phyloP scores from a whole-genome alignment of 2,329 filamentous ascomycete species.

The Aureobasidium subglaciale region DNA sequence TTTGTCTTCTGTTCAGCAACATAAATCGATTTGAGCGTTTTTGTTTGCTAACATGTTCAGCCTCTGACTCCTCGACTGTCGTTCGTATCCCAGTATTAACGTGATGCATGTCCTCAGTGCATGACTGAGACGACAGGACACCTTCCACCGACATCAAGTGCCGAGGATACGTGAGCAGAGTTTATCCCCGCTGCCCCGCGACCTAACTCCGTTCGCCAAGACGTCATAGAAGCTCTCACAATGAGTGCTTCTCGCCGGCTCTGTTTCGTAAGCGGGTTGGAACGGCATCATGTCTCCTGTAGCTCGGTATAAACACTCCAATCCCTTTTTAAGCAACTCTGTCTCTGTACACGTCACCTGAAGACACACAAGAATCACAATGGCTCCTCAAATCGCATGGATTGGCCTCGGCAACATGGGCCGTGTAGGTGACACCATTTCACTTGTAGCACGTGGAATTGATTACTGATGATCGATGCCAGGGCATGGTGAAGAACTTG shows the following conservation, averaged over 20 bases:
- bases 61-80: too few species aligned
- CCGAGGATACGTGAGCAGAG: background rate
- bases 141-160: background rate
- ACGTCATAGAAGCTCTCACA: slow-evolving; percentile 13
- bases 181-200: background rate
- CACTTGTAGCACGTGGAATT: background rate
- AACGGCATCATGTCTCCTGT: background rate
- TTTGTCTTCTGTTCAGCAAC: background rate
- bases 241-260: background rate
- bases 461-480: slow-evolving; percentile 3
- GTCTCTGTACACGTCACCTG: background rate
- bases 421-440: slow-evolving; percentile 42
- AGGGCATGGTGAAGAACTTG: slow-evolving; percentile 82
- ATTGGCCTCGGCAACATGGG: slow-evolving; percentile 87
- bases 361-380: slow-evolving; percentile 17
- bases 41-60: background rate
- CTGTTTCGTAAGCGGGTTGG: background rate
- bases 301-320: background rate
- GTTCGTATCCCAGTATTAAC: background rate
- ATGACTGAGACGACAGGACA: background rate
- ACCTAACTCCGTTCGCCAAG: slow-evolving; percentile 10
- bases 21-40: background rate
- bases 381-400: slow-evolving; percentile 58
- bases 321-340: background rate
- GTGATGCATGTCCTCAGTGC: background rate